Evolutionary conservation across 2,329 filamentous ascomycete species (phyloP).

Genomic region (Colletotrichum incanum): DNA sequence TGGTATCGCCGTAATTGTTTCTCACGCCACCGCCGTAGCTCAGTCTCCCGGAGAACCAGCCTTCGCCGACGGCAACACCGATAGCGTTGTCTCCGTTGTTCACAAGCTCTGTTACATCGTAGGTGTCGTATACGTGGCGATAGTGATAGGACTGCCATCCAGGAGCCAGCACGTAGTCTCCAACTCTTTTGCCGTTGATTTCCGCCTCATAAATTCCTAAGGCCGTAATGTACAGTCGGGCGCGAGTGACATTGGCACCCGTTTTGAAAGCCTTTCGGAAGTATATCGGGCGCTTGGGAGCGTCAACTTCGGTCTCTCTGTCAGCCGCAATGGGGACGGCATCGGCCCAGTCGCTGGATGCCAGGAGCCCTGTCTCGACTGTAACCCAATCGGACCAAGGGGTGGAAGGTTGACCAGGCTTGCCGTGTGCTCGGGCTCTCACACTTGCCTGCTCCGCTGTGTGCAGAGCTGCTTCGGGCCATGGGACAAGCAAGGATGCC

Average conservation of each 20-base stretch:
- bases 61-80: slow-evolving; percentile 62
- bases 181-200: slow-evolving; percentile 63
- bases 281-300: slow-evolving; percentile 49
- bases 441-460: slow-evolving; percentile 53
- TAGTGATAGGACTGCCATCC: slow-evolving; percentile 69
- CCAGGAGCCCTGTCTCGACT: slow-evolving; percentile 56
- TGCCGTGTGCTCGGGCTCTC: slow-evolving; percentile 54
- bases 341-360: slow-evolving; percentile 51
- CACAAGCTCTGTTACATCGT: slow-evolving; percentile 64
- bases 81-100: slow-evolving; percentile 54
- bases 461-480: slow-evolving; percentile 56
- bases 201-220: slow-evolving; percentile 63
- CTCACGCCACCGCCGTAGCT: slow-evolving; percentile 49
- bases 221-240: slow-evolving; percentile 64
- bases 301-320: slow-evolving; percentile 48
- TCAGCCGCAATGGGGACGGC: slow-evolving; percentile 50
- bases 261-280: slow-evolving; percentile 45
- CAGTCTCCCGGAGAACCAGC: slow-evolving; percentile 64
- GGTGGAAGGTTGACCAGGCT: slow-evolving; percentile 43
- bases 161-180: slow-evolving; percentile 61
- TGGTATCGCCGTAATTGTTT: slow-evolving; percentile 57
- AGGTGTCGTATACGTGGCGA: slow-evolving; percentile 68
- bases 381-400: slow-evolving; percentile 51
- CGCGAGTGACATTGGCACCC: slow-evolving; percentile 48
- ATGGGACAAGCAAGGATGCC: slow-evolving; percentile 59